Evolutionary conservation across 2,329 filamentous ascomycete species (phyloP).

Genomic region (Trichoderma asperellum): DNA sequence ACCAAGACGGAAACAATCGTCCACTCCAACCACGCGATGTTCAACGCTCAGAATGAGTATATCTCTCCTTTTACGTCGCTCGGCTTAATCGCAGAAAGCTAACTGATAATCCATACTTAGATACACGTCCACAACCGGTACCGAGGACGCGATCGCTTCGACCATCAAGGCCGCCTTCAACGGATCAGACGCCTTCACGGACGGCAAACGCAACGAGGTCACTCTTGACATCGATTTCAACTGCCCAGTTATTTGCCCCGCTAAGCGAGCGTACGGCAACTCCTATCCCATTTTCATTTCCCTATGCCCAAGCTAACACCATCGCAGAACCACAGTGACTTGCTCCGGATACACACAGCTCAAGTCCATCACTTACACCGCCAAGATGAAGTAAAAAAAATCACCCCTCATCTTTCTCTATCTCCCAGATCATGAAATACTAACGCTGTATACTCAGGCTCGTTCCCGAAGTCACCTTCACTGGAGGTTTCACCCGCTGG

Average conservation of each 20-base stretch:
- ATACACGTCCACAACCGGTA: constrained; percentile 13
- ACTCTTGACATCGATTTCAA: constrained; percentile 20
- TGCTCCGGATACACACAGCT: constrained; percentile 26
- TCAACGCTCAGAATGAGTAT: constrained; percentile 24
- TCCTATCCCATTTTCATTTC: neutral
- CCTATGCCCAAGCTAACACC: neutral
- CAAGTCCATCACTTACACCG: constrained; percentile 25
- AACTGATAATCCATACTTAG: neutral
- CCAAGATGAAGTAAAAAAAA: constrained; percentile 20
- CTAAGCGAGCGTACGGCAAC: constrained; percentile 20
- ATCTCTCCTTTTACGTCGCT: neutral
- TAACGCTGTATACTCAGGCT: constrained; percentile 7
- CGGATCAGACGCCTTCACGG: constrained; percentile 16
- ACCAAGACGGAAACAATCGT: constrained; percentile 20
- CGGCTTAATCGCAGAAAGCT: neutral
- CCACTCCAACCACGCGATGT: constrained; percentile 22
- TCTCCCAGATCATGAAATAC: neutral
- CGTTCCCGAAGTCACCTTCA: constrained; percentile 25
- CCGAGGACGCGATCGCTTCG: constrained; percentile 2
- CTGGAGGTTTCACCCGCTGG: constrained; percentile 23
- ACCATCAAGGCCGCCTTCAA: constrained; percentile 17
- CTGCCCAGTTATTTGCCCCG: constrained; percentile 20
- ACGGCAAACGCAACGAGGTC: constrained; percentile 21
- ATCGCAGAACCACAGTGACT: constrained; percentile 20
- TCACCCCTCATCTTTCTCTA: neutral